Evolutionary conservation across 2,329 filamentous ascomycete genomes (phyloP).

Genomic region (Trichoderma sp.): DNA sequence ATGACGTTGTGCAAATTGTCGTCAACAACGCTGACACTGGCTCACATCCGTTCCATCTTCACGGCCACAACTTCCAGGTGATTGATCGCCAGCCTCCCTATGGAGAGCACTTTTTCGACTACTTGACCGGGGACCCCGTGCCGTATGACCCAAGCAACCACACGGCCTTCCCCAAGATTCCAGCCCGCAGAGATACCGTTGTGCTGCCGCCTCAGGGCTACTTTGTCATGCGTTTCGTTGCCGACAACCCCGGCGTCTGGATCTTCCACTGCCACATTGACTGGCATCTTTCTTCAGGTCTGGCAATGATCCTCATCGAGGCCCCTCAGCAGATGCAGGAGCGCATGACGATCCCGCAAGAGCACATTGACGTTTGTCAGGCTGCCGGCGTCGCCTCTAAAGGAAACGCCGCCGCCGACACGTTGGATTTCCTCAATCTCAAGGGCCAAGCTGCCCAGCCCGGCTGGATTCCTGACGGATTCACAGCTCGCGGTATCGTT

Average conservation of each 20-base stretch:
- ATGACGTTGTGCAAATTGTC: slow-evolving; percentile 28
- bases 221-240: slow-evolving; percentile 54
- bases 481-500: slow-evolving; percentile 24
- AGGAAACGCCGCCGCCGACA: slow-evolving; percentile 23
- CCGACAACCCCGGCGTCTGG: slow-evolving; percentile 44
- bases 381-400: slow-evolving; percentile 12
- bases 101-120: slow-evolving; percentile 15
- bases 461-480: slow-evolving; percentile 20
- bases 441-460: slow-evolving; percentile 14
- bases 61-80: slow-evolving; percentile 44
- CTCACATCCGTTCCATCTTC: slow-evolving; percentile 45
- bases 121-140: slow-evolving; percentile 14
- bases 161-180: slow-evolving; percentile 36
- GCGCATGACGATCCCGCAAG: slow-evolving; percentile 22
- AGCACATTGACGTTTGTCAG: slow-evolving; percentile 22
- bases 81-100: slow-evolving; percentile 23
- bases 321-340: slow-evolving; percentile 26
- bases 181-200: slow-evolving; percentile 57
- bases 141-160: slow-evolving; percentile 29
- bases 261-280: slow-evolving; percentile 54
- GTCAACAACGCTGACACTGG: slow-evolving; percentile 23
- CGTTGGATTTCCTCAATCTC: slow-evolving; percentile 18
- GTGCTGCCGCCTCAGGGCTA: slow-evolving; percentile 50
- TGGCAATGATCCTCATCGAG: slow-evolving; percentile 29
- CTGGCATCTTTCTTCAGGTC: slow-evolving; percentile 45